Percentiles rank a stretch among this genome's conserved stretches.
phyloP scores from a whole-genome alignment of 2,329 filamentous ascomycete species.

The Chrysoporthe deuterocubensis region DNA sequence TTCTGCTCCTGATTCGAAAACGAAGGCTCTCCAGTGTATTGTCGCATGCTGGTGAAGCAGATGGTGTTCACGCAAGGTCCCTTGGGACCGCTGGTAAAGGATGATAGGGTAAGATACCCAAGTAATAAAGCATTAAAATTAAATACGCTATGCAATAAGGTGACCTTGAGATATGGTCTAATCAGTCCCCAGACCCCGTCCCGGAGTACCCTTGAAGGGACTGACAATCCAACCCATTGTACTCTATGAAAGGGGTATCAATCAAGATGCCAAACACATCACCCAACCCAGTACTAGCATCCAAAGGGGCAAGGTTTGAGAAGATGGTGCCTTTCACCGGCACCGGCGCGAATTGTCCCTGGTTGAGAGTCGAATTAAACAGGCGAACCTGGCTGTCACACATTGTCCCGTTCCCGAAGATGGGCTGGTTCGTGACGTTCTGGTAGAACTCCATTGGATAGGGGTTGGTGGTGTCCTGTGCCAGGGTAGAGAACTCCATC shows the following conservation, averaged over 20 bases:
- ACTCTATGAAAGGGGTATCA: constrained; percentile 41
- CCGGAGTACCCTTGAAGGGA: constrained; percentile 36
- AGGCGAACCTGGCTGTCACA: constrained; percentile 43
- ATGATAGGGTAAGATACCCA: neutral
- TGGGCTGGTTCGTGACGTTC: constrained; percentile 62
- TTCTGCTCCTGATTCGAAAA: too few relatives aligned
- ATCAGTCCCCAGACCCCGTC: constrained; percentile 25
- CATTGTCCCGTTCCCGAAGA: constrained; percentile 52
- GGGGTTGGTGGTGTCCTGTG: constrained; percentile 26
- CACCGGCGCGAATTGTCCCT: constrained; percentile 33
- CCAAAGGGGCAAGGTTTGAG: constrained; percentile 34
- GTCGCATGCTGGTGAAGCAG: too few relatives aligned
- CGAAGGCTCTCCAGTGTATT: too few relatives aligned
- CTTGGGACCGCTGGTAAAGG: too few relatives aligned
- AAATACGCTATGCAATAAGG: neutral
- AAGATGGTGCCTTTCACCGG: constrained; percentile 34
- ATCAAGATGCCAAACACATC: constrained; percentile 38
- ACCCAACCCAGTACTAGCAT: constrained; percentile 25
- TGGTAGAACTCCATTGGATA: constrained; percentile 49
- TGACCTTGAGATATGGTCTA: neutral
- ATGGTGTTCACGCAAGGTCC: too few relatives aligned
- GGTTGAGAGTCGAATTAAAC: constrained; percentile 37
- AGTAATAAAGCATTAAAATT: neutral
- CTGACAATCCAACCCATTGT: constrained; percentile 38
- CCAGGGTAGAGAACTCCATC: constrained; percentile 34